Percentiles rank a stretch among this genome's conserved stretches.
Conservation (phyloP, 2,329 filamentous ascomycete genomes). For the Metarhizium robertsii region DNA sequence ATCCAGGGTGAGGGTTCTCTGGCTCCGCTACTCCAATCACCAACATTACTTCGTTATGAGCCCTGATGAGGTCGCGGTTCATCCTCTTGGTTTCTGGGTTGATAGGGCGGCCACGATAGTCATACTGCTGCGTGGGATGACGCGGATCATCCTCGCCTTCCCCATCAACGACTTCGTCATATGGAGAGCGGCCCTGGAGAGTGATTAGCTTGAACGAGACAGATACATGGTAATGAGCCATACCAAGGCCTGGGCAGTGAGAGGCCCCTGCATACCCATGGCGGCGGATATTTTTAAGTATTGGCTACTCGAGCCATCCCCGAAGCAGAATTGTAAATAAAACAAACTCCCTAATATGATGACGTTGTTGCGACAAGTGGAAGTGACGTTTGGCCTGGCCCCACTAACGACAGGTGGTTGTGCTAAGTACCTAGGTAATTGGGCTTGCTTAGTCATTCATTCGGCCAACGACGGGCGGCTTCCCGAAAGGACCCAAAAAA, state of each 20-base stretch:
- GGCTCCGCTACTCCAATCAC: slow-evolving; percentile 54
- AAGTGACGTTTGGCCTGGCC: background rate
- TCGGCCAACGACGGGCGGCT: background rate
- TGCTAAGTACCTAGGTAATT: background rate
- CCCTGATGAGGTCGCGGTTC: slow-evolving; percentile 47
- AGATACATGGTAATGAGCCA: slow-evolving; percentile 10
- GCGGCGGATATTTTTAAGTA: background rate
- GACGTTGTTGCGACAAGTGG: background rate
- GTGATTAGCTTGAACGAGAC: slow-evolving; percentile 1
- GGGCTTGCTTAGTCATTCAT: background rate
- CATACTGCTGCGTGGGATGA: slow-evolving; percentile 39
- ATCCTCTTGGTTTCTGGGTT: slow-evolving; percentile 45
- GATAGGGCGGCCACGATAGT: slow-evolving; percentile 44
- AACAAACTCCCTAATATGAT: background rate
- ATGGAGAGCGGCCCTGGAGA: slow-evolving; percentile 47
- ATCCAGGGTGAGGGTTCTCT: slow-evolving; percentile 32
- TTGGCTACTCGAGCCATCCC: background rate
- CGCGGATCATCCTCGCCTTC: slow-evolving; percentile 32
- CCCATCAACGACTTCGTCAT: slow-evolving; percentile 46
- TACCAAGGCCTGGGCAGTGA: slow-evolving; percentile 49
- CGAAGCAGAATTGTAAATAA: background rate
- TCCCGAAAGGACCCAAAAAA: slow-evolving; percentile 6
- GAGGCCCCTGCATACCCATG: slow-evolving; percentile 46
- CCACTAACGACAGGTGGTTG: background rate
- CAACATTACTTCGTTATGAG: slow-evolving; percentile 55